Evolutionary conservation across 2,329 filamentous ascomycete species (phyloP), one percentile per base, ranked within the genome.

Genomic region (Fonsecaea monophora): DNA sequence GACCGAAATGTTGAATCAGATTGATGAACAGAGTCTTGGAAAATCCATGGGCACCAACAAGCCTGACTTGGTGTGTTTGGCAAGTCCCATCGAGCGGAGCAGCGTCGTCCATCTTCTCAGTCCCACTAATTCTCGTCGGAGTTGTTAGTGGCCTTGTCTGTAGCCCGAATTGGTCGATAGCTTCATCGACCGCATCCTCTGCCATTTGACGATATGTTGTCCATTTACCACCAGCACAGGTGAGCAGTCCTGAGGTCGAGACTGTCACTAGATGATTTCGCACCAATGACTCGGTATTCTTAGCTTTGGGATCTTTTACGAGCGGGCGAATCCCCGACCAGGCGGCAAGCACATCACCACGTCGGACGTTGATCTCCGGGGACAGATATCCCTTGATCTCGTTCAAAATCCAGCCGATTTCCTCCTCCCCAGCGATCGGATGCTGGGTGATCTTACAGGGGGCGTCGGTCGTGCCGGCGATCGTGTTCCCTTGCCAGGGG

Each of bases 121-220:
- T 73, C 6, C 73, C 73, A 54, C 71, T 73, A 38, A 74, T 68
- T 38, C 71, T 60, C 37, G 53, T 68, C 30, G 68, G 68, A 8
- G 66, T 62, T 12, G 66, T 68, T 21, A 73, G 53, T 5, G 71
- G 59, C 38, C 68, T 65, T 9, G 73, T 69, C 42, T 67, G 62
- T 35, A 74, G 60, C 6, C 60, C 60, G 65, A 74, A 74, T 42
- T 69, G 65, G 30, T 68, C 73, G 66, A 74, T 71, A 35, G 72
- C 69, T 9, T 92, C 91, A 74, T 96, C 92, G 53, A 96, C 92
- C 53, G 90, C 91, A 77, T 96, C 92, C 79, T 96, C 92, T 25
- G 92, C 91, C 92, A 96, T 96, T 78, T 96, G 91, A 64, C 92
- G 89, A 80, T 96, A 96, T 1, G 92, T 96, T 2, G 92, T 96